Evolutionary conservation across 495 filamentous ascomycete species (phyloP), one percentile per base, ranked within the genome.

Genomic region (Darksidea phi): DNA sequence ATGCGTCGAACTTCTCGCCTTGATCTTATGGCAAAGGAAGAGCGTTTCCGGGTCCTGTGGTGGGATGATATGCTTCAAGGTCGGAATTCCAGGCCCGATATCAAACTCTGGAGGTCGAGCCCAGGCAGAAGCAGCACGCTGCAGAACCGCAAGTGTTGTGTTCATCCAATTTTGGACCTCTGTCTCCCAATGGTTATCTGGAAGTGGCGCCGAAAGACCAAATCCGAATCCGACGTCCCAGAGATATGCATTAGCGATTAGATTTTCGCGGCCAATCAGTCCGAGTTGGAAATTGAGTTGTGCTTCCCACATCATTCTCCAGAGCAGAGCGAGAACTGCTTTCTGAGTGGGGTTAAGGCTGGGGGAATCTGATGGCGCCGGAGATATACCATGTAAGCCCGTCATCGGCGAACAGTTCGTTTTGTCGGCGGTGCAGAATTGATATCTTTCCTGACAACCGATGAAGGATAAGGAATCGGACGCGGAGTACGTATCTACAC

Each of bases 151-250:
- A 2, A 66, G 62, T 12, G 62, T 20, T 1, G 49, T 50, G 45
- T 66, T 61, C 48, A 55, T 53, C 49, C 59, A 61, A 21, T 61
- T 61, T 0, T 10, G 5, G 4, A 57, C 43, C 41, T 66, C 62
- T 0, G 6, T 43, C 6, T 66, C 24, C 62, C 62, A 66, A 7
- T 66, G 62, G 20, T 61, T 24, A 8, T 42, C 21, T 2, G 49
- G 49, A 2, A 66, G 43, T 6, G 23, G 25, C 6, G 62, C 51
- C 3, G 62, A 60, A 10, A 56, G 4, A 34, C 25, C 37, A 2
- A 48, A 20, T 0, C 13, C 26, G 43, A 55, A 56, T 0, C 49
- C 32, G n/a, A 23, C 38, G 50, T 57, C 57, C 56, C 55, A 66
- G 42, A 63, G 51, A 28, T 56, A 63, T 2, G 61, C 50, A 20